A percentile compares a stretch with the other conserved stretches of the same genome.
These are phyloP conservation scores for Aschersonia sp. DNA, from an alignment of 2,329 filamentous ascomycete genomes.

Conservation along the genomic window DNA sequence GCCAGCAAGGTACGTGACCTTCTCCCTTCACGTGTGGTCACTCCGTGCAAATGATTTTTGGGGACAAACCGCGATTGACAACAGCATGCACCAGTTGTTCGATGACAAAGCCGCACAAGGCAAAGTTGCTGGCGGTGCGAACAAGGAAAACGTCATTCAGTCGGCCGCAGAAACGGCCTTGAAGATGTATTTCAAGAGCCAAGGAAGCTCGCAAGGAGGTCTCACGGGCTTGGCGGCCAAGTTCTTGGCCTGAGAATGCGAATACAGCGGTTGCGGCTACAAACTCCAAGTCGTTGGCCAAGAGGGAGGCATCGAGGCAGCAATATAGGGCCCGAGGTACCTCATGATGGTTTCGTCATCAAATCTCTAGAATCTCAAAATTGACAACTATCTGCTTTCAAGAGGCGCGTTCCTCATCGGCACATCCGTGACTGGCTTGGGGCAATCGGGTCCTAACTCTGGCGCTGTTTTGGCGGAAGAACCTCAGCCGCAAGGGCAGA, in stretches of 20 bases:
- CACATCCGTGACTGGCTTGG: too few relatives aligned
- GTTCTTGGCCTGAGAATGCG: constrained; percentile 14
- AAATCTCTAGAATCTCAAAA: too few relatives aligned
- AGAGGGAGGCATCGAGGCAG: too few relatives aligned
- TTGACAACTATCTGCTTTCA: too few relatives aligned
- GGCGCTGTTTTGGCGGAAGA: too few relatives aligned
- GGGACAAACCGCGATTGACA: neutral
- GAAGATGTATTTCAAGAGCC: constrained; percentile 80
- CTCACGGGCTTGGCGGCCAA: constrained; percentile 32
- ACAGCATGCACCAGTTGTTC: constrained; percentile 31
- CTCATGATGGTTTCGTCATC: too few relatives aligned
- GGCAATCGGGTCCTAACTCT: too few relatives aligned
- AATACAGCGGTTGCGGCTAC: neutral
- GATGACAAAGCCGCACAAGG: constrained; percentile 41
- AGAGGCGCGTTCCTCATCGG: too few relatives aligned
- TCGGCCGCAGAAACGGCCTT: constrained; percentile 74
- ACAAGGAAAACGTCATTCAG: constrained; percentile 69
- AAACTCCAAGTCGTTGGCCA: too few relatives aligned
- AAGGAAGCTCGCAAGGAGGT: constrained; percentile 32
- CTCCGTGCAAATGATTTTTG: neutral
- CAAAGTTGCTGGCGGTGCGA: constrained; percentile 40
- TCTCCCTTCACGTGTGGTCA: neutral
- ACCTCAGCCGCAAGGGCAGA: too few relatives aligned
- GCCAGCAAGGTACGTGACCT: constrained; percentile 51
- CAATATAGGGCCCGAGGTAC: too few relatives aligned